phyloP scores from a whole-genome alignment of 2,329 filamentous ascomycete genomes.

The Neodidymelliopsis sp. region DNA sequence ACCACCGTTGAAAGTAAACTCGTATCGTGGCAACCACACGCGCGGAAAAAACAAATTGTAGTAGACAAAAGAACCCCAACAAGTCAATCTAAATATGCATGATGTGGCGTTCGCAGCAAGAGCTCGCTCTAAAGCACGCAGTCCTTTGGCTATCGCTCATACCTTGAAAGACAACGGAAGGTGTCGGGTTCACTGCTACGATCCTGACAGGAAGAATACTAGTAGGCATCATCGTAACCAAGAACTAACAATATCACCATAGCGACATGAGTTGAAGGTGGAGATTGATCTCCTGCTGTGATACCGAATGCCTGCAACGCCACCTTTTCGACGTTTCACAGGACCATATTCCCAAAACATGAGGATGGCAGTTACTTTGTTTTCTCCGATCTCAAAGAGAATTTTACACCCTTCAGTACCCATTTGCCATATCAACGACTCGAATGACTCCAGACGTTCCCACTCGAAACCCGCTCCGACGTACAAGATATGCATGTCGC shows the following conservation, averaged over 20 bases:
- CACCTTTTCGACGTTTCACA: slow-evolving; percentile 4
- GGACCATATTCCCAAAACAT: slow-evolving; percentile 2
- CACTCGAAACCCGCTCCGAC: slow-evolving; percentile 17
- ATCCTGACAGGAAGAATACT: no score
- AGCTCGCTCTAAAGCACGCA: background rate
- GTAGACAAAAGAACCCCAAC: background rate
- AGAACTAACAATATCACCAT: slow-evolving; percentile 10
- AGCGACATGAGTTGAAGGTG: slow-evolving; percentile 5
- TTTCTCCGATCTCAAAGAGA: slow-evolving; percentile 1
- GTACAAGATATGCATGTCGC: slow-evolving; percentile 30
- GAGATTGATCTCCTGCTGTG: slow-evolving; percentile 11
- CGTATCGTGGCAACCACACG: slow-evolving; percentile 7
- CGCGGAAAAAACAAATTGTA: slow-evolving; percentile 2
- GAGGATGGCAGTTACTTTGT: slow-evolving; percentile 1
- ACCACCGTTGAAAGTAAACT: slow-evolving; percentile 2
- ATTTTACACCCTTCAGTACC: background rate
- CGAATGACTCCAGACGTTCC: slow-evolving; percentile 25
- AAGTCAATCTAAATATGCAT: slow-evolving; percentile 10
- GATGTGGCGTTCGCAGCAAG: background rate
- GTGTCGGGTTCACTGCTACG: no score
- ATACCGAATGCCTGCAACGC: slow-evolving; percentile 8
- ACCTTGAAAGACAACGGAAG: no score
- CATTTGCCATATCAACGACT: slow-evolving; percentile 5
- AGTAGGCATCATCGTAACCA: no score
- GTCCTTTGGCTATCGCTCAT: no score